Conservation (phyloP, 1,284 basidiomycete species). For the Cryptococcus deneoformans region DNA sequence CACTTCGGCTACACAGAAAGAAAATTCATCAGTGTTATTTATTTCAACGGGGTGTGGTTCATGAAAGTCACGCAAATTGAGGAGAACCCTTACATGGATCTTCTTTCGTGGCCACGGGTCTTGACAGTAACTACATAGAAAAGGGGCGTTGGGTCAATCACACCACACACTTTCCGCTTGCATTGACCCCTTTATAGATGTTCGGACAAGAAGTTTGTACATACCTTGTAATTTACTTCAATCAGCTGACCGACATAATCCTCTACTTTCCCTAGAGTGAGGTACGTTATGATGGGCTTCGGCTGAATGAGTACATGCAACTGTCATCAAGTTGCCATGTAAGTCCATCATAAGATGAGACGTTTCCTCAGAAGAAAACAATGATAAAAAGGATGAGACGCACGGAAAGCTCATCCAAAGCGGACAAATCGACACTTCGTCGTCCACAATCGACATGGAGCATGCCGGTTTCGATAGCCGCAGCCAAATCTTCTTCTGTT, state of each 20-base stretch:
- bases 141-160: too few species aligned
- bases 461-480: slow-evolving; percentile 20
- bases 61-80: not conserved
- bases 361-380: too few species aligned
- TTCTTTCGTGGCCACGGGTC: too few species aligned
- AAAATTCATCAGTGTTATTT: not conserved
- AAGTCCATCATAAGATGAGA: not conserved
- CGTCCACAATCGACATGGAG: slow-evolving; percentile 19
- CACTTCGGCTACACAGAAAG: too few species aligned
- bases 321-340: slow-evolving; percentile 1
- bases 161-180: not conserved
- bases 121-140: too few species aligned
- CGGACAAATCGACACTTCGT: not conserved
- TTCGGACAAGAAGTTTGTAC: not conserved
- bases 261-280: not conserved
- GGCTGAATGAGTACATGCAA: slow-evolving; percentile 11
- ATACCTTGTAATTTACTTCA: slow-evolving; percentile 10
- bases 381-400: not conserved
- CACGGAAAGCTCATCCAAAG: slow-evolving; percentile 9
- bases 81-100: too few species aligned
- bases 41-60: too few species aligned
- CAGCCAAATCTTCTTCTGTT: slow-evolving; percentile 5
- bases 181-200: too few species aligned
- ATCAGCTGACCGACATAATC: slow-evolving; percentile 4
- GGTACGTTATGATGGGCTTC: not conserved